Evolutionary conservation across 371 early-diverging fungal species (phyloP), one percentile per base, ranked within the genome.

Genomic region (Sporodiniella umbellata): DNA sequence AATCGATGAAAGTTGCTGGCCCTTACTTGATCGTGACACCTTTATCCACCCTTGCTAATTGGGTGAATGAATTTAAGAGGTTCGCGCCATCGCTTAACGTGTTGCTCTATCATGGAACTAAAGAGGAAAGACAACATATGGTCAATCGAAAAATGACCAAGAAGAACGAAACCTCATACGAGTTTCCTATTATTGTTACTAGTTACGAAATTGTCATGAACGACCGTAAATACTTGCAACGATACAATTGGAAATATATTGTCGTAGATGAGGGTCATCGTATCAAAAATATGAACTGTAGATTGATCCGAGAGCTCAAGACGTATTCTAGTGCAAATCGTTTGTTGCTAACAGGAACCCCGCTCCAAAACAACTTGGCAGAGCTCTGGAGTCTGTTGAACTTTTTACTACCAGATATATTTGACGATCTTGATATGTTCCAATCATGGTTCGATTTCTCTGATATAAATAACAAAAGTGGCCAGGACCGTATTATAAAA

Each of bases 21-120:
- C 98, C 99, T 2, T 95, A 90, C 60, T 70, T 99, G n/a, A 83
- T 99, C 24, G 91, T 98, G 1, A 89, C 94, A 1, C 99, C 99
- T 8, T 74, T 99, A 22, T 92, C 94, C 14, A 98, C 98, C 1
- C 75, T 99, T 33, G 85, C 90, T 23, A 99, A 99, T 76, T 99
- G 99, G 99, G 89, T 89, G 23, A 82, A 85, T 26, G 99, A 99
- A 66, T 93, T 99, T 66, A 83, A 87, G 39, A 76, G 87, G 47
- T 98, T 94, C 45, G 78, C 97, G 4, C 96, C 96, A 5, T 60
- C 72, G 2, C 78, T 99, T 23, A 84, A 89, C 18, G 93, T 94
- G n/a, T 64, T 98, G 6, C 70, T 93, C 26, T 99, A 97, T 67
- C 98, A 97, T 66, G 97, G 96, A 22, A 64, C 72, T 11, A 84